phyloP scores from a whole-genome alignment of 176 grass and related monocot genomes.

The Ananas comosus region DNA sequence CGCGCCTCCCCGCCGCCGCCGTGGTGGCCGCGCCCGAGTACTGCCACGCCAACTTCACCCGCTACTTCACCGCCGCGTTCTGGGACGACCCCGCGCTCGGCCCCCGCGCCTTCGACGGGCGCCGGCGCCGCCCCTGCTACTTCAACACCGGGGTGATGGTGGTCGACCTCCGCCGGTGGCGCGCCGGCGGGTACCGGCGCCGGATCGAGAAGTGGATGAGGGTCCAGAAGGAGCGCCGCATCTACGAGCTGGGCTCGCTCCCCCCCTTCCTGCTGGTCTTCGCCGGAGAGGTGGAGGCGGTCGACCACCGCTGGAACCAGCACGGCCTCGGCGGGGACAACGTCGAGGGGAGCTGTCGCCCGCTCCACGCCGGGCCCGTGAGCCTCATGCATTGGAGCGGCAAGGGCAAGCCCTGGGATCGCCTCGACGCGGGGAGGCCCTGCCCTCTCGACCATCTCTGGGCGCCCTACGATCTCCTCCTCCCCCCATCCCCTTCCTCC shows the following conservation, averaged over 20 bases:
- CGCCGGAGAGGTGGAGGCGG: conserved; percentile 64
- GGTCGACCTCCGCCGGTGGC: conserved; percentile 62
- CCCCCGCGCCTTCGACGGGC: conserved; percentile 31
- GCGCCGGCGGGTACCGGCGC: conserved; percentile 7
- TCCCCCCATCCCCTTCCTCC: conserved; percentile 2
- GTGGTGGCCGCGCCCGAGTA: conserved; percentile 90
- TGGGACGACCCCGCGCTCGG: conserved; percentile 57
- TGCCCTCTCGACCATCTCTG: conserved; percentile 61
- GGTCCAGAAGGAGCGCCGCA: conserved; percentile 52
- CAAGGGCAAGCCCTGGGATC: conserved; percentile 71
- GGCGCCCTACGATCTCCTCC: conserved; percentile 60
- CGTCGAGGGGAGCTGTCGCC: conserved; percentile 55
- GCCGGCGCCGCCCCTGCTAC: conserved; percentile 65
- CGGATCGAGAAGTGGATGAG: conserved; percentile 70
- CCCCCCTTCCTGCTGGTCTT: conserved; percentile 65
- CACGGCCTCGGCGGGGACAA: conserved; percentile 74
- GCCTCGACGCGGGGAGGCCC: conserved; percentile 55
- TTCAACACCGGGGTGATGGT: conserved; percentile 99
- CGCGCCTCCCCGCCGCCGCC: conserved; percentile 53
- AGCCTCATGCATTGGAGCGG: conserved; percentile 85
- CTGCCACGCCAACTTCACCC: conserved; percentile 92
- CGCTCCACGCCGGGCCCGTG: conserved; percentile 54
- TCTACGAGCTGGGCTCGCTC: conserved; percentile 70
- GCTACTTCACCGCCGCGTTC: conserved; percentile 78
- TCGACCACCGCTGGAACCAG: conserved; percentile 72